A percentile compares a stretch with the other conserved stretches of the same genome.
phyloP scores from a whole-genome alignment of 805 yeast genomes.

The Myxozyma mucilagina region DNA sequence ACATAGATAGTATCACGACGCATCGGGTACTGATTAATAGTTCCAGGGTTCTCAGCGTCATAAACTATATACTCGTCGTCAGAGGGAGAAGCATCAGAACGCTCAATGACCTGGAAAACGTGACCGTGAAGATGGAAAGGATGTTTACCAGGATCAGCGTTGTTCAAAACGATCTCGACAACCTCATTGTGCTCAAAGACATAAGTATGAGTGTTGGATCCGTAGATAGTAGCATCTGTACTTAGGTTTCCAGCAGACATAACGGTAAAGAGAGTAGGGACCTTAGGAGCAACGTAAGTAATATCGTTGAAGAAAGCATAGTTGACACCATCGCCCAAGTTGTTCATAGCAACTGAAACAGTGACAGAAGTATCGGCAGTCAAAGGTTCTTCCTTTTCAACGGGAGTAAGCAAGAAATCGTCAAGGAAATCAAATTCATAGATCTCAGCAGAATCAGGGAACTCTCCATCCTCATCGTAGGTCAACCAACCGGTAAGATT shows the following conservation, averaged over 20 bases:
- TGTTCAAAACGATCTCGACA: constrained; percentile 81
- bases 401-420: constrained; percentile 75
- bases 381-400: constrained; percentile 52
- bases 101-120: constrained; percentile 75
- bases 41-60: constrained; percentile 52
- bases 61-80: constrained; percentile 57
- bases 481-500: constrained; percentile 76
- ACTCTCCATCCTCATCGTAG: constrained; percentile 52
- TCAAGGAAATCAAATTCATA: constrained; percentile 58
- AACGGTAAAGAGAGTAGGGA: constrained; percentile 82
- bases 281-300: constrained; percentile 75
- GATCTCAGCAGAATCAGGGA: constrained; percentile 45
- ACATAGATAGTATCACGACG: constrained; percentile 79
- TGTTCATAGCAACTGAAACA: constrained; percentile 80
- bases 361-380: constrained; percentile 71
- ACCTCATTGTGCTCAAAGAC: constrained; percentile 67
- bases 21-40: constrained; percentile 75
- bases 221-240: constrained; percentile 64
- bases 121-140: constrained; percentile 99
- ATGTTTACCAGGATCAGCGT: constrained; percentile 87
- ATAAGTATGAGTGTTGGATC: constrained; percentile 74
- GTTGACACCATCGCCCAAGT: constrained; percentile 81
- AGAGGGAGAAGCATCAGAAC: constrained; percentile 61
- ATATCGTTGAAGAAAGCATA: constrained; percentile 95
- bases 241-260: constrained; percentile 52